Conservation (phyloP, 2,329 filamentous ascomycete genomes). For the Fusarium sp. region DNA sequence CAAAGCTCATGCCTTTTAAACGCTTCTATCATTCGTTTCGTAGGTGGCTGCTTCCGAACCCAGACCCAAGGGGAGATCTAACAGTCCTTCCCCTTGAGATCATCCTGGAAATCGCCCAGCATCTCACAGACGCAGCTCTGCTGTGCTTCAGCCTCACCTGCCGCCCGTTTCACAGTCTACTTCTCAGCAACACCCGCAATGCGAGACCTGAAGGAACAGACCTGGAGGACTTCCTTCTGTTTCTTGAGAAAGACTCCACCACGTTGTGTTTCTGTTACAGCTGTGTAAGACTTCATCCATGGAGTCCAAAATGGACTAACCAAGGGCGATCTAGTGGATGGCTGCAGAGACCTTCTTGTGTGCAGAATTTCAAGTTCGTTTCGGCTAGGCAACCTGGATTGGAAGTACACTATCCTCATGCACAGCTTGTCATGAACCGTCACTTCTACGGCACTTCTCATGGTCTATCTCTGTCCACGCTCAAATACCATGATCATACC, state of each 20-base stretch:
- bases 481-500: background rate
- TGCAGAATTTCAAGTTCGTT: background rate
- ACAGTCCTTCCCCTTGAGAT: background rate
- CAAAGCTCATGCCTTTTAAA: background rate
- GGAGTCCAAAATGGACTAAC: background rate
- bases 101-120: slow-evolving; percentile 1
- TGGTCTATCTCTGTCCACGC: background rate
- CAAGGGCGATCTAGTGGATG: background rate
- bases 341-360: background rate
- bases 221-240: background rate
- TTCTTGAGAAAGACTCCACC: slow-evolving; percentile 5
- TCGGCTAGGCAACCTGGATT: too few species aligned
- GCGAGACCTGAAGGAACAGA: background rate
- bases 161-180: background rate
- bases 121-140: background rate
- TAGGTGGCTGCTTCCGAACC: background rate
- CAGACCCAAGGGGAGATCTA: slow-evolving; percentile 10
- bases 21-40: background rate
- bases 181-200: background rate
- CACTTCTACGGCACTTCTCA: slow-evolving; percentile 16
- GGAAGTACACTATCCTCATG: background rate
- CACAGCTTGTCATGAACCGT: slow-evolving; percentile 18
- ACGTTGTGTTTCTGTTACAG: slow-evolving; percentile 9
- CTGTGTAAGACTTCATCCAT: slow-evolving; percentile 9
- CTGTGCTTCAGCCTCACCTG: slow-evolving; percentile 18